Evolutionary conservation across 2,329 filamentous ascomycete species (phyloP), one percentile per base, ranked within the genome.

Genomic region (Trichoderma sp.): DNA sequence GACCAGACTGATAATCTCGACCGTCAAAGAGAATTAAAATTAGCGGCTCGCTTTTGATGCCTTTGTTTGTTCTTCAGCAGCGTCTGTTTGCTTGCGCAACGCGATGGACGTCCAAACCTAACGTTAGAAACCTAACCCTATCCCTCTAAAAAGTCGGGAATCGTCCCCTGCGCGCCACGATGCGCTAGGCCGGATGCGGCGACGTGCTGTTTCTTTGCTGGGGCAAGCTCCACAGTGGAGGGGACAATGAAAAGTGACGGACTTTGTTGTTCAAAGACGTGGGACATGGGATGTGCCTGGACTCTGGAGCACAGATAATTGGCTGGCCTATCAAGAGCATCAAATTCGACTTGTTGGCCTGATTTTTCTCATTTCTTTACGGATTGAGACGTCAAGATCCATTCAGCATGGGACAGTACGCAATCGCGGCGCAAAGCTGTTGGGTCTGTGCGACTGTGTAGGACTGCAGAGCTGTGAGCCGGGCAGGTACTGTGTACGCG

Each of bases 91-190:
- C 15, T 11, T 28, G 17, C n/a, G 12, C n/a, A n/a, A 20, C 30
- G 26, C 17, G 17, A 28, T 53, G 17, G 17, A 39, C 13, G 15
- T 43, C 15, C 13, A 43, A 43, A 17, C 39, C 39, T 43, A 9
- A n/a, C 39, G 36, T 43, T 43, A 43, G 39, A 36, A 65, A 17
- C 47, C 62, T 55, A 65, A 65, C 62, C 62, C 62, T 65, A 65
- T 13, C 9, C 62, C 62, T 65, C 9, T 6, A 65, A 65, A 50
- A 50, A 39, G n/a, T 47, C 26, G 15, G 26, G 61, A 43, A 8
- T 43, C 13, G 32, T 15, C 20, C 13, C n/a, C 32, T 26, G 15
- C 8, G 59, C 23, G 34, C 20, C 39, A 50, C 17, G 15, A 28
- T 26, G 9, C 36, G 61, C 61, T 64, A 64, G 28, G 36, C 36